A percentile compares a stretch with the other conserved stretches of the same genome.
phyloP scores from a whole-genome alignment of 768 basidiomycete genomes.

The Collybiopsis confluens region DNA sequence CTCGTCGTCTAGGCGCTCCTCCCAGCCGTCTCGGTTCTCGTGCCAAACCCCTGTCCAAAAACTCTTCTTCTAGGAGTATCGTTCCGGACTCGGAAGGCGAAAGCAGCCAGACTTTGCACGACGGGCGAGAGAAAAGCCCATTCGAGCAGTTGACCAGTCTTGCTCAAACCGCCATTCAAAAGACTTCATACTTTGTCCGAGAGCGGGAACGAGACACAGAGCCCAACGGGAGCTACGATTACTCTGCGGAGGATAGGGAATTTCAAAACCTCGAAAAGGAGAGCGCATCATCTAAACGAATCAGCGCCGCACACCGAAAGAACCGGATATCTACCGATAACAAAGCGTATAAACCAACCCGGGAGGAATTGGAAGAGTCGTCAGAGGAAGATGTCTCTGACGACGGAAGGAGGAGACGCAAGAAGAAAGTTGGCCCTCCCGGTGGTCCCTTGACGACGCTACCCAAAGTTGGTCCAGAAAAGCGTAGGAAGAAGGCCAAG shows the following conservation, averaged over 20 bases:
- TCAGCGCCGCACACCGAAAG: constrained; percentile 29
- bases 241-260: constrained; percentile 70
- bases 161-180: constrained; percentile 46
- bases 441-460: constrained; percentile 62
- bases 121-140: not conserved
- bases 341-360: constrained; percentile 72
- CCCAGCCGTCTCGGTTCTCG: constrained; percentile 39
- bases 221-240: constrained; percentile 62
- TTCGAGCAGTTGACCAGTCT: constrained; percentile 57
- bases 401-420: constrained; percentile 47
- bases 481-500: constrained; percentile 50
- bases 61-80: constrained; percentile 39
- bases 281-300: constrained; percentile 16
- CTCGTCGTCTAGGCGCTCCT: constrained; percentile 61
- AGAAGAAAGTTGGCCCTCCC: constrained; percentile 46
- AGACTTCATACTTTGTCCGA: constrained; percentile 63
- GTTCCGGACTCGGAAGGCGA: constrained; percentile 73
- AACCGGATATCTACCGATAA: constrained; percentile 73
- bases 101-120: constrained; percentile 23
- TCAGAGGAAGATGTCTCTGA: constrained; percentile 44
- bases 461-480: constrained; percentile 64
- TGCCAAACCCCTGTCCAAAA: constrained; percentile 51
- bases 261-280: constrained; percentile 35
- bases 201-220: constrained; percentile 58
- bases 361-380: constrained; percentile 58